Evolutionary conservation across 441 rosid species (phyloP), one percentile per base, ranked within the genome.

Genomic region (Euphorbia schlechtendalii): DNA sequence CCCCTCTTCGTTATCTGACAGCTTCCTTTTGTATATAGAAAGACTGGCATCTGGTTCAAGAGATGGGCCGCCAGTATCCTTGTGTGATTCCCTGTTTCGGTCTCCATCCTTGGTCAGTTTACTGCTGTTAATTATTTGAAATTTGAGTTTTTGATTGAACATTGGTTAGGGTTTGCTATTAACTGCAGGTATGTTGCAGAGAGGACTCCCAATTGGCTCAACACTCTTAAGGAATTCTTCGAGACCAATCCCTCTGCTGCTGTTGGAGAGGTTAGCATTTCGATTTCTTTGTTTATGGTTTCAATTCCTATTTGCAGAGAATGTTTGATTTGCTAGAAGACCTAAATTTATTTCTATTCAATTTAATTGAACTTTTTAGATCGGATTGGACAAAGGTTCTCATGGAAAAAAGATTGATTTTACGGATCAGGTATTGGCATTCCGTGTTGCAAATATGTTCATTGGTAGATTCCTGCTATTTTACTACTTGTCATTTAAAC

Each of bases 341-440:
- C 21, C 14, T 34, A 17, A 21, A 17, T 55, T 24, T 36, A 24
- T 32, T 32, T 6, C 3, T 2, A 32, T 32, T 12, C 45, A 4
- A 72, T n/a, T 65, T 14, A 43, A 12, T 17, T 75, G 65, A 56
- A 14, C 8, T 1, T 65, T 22, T 57, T 80, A 89, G 94, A 85
- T 91, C 81, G 98, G 99, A 65, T 75, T 91, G 59, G 97, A 92
- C 80, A 90, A 84, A 78, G 85, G 98, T 64, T 85, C 89, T 1
- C 82, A 64, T 63, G 97, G 89, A 69, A 73, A 74, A 77, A 73
- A 75, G 58, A 85, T 86, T 45, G 89, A 86, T 77, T 88, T 88
- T 66, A 40, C 70, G 0, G 87, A 83, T 74, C 97, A 94, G 85
- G 97, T 90, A 41, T 9, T 18, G n/a, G 15, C 36, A 0, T 64